Base-by-base conservation (phyloP, 176 grass and related monocot species). In the Cenchrus fungigraminus region DNA sequence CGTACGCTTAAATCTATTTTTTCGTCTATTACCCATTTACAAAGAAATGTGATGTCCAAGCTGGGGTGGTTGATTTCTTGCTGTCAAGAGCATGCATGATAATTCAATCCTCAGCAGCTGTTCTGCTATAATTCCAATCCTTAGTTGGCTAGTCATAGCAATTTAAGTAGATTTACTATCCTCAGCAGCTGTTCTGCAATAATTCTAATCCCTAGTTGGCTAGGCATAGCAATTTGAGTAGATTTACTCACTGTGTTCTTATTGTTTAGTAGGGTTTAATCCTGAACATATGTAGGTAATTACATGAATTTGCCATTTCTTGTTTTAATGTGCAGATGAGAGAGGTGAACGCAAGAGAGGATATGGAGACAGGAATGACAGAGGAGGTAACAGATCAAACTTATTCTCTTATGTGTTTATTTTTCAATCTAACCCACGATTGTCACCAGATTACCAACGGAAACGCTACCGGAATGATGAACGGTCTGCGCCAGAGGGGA, bases 381-480 rank as follows among this genome's bases (percentile, higher is more conserved):
- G 88, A 99, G 97, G 91, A 96, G 97, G 91, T 94, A 78, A 50
- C 10, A 65, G 28, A 20, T 51, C 50, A 76, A 19, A 44, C 16
- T 2, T 52, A 60, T 67, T 65, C 43, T 58, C 71, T 1, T 22
- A 10, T 79, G 12, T 81, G 19, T 9, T 16, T 37, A 1, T 32
- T 53, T n/a, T 63, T 40, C 9, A 10, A 55, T 29, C 52, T 71
- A 57, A 84, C 64, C 40, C 58, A 16, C 62, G 34, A 8, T 82
- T 71, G 14, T 79, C 73, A 68, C 65, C 81, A 99, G 93, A 96
- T 94, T 92, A 88, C 86, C 89, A 83, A 47, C 77, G 91, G 68
- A 99, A 94, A 76, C 87, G 90, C 3, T 74, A 88, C 64, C 83
- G 92, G 17, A 92, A 94, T 53, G 90, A 97, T 60, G 89, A 94